Base-by-base conservation (phyloP, 192 early-diverging fungal species). In the Paraglomus occultum region DNA sequence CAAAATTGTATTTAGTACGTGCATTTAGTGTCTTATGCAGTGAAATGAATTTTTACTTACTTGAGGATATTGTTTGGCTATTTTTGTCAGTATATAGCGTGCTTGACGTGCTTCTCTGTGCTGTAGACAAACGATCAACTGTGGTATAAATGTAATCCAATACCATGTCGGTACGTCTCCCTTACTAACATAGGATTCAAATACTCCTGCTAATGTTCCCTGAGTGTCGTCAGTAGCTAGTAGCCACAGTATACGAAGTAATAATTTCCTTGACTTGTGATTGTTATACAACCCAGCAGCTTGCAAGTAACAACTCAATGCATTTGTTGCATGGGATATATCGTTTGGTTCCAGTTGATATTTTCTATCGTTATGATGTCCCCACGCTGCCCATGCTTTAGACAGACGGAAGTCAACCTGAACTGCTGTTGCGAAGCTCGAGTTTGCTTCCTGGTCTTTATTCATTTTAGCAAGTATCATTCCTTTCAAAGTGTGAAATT, bases 71-170 rank as follows among this genome's bases (percentile, higher is more conserved):
- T 86, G 82, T 79, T 99, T 98, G 15, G 97, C 96, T 73, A 99
- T 94, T 73, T 90, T 91, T 71, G 92, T 87, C 68, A 99, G 76
- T 57, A 98, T 91, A 50, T 85, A 82, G 59, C 88, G 86, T 1
- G 93, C 89, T 80, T 90, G 89, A 49, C 83, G 83, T 31, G 92
- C 89, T 73, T 98, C 96, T 54, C 88, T 90, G 73, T 88, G 85
- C 8, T 85, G 77, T 17, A 99, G 81, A 0, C 89, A 87, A 2
- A 86, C 75, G 38, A 99, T 80, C 12, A 99, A 83, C 76, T 99
- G 95, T 5, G 98, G 96, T 57, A 99, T 95, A 70, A 97, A 97
- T 0, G 92, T 95, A 63, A 95, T 94, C 98, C 98, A 99, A 81
- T 96, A 95, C 96, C 94, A 97, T 11, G 91, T 84, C 14, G 93